Conservation (phyloP, 768 basidiomycete genomes). For the Russula sp. region DNA sequence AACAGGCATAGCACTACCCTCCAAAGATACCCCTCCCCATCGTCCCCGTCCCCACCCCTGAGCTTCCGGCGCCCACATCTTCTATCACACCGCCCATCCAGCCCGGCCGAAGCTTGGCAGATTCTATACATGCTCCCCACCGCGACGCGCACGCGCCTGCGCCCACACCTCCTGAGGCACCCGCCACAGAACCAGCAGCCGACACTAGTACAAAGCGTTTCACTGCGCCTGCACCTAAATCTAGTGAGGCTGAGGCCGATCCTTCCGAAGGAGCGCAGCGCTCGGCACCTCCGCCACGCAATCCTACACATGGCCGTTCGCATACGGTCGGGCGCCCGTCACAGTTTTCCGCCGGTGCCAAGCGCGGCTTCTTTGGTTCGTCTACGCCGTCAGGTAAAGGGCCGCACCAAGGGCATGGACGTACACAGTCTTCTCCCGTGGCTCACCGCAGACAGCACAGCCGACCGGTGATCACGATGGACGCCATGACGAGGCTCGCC, state of each 20-base stretch:
- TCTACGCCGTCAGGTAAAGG: constrained; percentile 40
- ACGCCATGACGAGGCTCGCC: constrained; percentile 64
- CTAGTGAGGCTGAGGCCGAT: constrained; percentile 14
- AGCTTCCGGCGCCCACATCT: not conserved
- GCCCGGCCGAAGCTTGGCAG: constrained; percentile 4
- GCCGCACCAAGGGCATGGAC: constrained; percentile 49
- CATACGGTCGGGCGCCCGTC: constrained; percentile 52
- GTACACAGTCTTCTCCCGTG: constrained; percentile 64
- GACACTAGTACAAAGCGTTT: constrained; percentile 37
- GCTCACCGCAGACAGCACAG: constrained; percentile 45
- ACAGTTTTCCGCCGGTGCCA: constrained; percentile 6
- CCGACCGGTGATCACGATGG: constrained; percentile 71
- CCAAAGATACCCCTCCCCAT: constrained; percentile 2
- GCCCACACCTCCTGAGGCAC: not conserved
- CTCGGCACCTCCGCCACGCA: constrained; percentile 37
- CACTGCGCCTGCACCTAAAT: constrained; percentile 50
- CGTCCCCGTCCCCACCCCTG: not conserved
- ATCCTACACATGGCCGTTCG: constrained; percentile 50
- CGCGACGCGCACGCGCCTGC: not conserved
- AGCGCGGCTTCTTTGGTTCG: constrained; percentile 37
- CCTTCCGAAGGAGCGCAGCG: not conserved
- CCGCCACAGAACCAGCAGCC: not conserved
- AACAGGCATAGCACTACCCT: not conserved
- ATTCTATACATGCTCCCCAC: constrained; percentile 11
- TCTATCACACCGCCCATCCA: constrained; percentile 7